Evolutionary conservation across 2,329 filamentous ascomycete genomes (phyloP).

Genomic region (Leptographium procerum): DNA sequence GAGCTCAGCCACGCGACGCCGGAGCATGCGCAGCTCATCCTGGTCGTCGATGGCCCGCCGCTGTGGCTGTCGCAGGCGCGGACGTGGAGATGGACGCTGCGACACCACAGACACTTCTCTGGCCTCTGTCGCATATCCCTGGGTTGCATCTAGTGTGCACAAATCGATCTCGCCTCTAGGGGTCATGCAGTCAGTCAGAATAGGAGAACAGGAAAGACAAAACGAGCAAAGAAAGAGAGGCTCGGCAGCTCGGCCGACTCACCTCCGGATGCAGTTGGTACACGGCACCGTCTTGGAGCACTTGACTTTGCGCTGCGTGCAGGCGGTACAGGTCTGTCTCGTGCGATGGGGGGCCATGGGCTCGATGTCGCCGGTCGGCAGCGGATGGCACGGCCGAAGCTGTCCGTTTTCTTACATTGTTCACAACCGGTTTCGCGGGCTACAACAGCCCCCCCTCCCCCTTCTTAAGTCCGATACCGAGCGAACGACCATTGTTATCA

Average conservation of each 20-base stretch:
- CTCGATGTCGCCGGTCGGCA: no score
- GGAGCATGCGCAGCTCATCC: background rate
- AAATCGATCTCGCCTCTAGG: slow-evolving; percentile 10
- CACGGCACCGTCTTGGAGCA: slow-evolving; percentile 17
- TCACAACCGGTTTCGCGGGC: no score
- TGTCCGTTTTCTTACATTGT: no score
- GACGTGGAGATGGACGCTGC: background rate
- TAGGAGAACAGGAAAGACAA: background rate
- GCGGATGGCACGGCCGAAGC: background rate
- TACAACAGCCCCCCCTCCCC: no score
- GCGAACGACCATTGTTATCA: no score
- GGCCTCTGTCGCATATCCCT: background rate
- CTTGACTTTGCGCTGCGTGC: slow-evolving; percentile 15
- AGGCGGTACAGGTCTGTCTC: slow-evolving; percentile 4
- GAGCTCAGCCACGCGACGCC: slow-evolving; percentile 11
- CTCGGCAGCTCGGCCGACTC: background rate
- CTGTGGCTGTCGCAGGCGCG: background rate
- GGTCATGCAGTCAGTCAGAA: background rate
- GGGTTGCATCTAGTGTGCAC: slow-evolving; percentile 1
- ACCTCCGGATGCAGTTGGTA: slow-evolving; percentile 15
- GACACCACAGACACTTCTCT: background rate
- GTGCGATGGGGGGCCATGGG: background rate
- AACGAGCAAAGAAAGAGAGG: no score
- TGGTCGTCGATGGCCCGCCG: background rate
- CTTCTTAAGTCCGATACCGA: no score